Evolutionary conservation across 768 basidiomycete species (phyloP).

Genomic region (Mrakia blollopis): DNA sequence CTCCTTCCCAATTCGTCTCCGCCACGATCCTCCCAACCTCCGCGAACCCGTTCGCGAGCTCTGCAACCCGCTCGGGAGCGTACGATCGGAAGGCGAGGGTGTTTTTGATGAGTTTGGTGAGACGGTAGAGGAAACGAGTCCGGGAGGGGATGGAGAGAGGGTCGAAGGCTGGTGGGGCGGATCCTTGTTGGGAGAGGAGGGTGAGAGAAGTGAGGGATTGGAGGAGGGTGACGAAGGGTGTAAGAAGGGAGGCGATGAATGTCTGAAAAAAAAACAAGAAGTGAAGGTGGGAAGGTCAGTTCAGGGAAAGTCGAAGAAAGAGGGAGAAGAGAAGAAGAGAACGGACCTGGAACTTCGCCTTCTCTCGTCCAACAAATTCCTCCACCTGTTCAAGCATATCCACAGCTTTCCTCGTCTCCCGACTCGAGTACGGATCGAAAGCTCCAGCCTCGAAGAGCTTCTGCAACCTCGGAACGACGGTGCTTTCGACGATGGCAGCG

Average conservation of each 20-base stretch:
- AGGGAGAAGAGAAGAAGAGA: conserved; percentile 13
- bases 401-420: conserved; percentile 57
- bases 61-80: conserved; percentile 56
- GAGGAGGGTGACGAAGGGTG: conserved; percentile 53
- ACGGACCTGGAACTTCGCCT: conserved; percentile 49
- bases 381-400: conserved; percentile 78
- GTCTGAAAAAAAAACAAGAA: conserved; percentile 52
- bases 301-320: background rate
- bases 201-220: conserved; percentile 43
- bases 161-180: conserved; percentile 56
- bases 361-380: conserved; percentile 58
- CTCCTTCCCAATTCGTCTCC: conserved; percentile 63
- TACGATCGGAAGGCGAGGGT: conserved; percentile 72
- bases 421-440: conserved; percentile 72
- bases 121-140: conserved; percentile 60
- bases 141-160: conserved; percentile 70
- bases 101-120: conserved; percentile 68
- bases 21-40: conserved; percentile 63
- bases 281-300: background rate
- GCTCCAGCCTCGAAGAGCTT: conserved; percentile 73
- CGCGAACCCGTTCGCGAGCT: conserved; percentile 56
- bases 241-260: conserved; percentile 54
- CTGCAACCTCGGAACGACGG: conserved; percentile 67
- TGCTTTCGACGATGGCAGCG: conserved; percentile 79
- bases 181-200: conserved; percentile 33